Conservation (phyloP, 1,139 yeast species). For the Tardiomyces digboiensis region DNA sequence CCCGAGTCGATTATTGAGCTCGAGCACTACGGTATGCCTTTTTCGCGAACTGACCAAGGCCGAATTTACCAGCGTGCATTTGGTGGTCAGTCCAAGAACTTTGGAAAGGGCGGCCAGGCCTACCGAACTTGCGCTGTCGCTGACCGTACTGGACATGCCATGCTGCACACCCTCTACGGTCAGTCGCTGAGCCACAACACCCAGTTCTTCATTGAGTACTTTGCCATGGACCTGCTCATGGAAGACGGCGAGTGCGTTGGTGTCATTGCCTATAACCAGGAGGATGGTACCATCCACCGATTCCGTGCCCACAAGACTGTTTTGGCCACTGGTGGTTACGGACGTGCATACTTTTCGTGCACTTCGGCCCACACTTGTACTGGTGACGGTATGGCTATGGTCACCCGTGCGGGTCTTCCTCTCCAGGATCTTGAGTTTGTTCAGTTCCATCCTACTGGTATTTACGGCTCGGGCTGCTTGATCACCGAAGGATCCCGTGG, state of each 20-base stretch:
- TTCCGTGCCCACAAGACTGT: slow-evolving; percentile 96
- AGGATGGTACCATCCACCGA: slow-evolving; percentile 97
- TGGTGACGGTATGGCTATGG: slow-evolving; percentile 99
- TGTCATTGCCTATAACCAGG: slow-evolving; percentile 95
- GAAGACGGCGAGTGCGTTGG: slow-evolving; percentile 97
- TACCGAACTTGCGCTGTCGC: slow-evolving; percentile 99
- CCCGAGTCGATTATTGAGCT: slow-evolving; percentile 93
- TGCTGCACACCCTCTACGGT: slow-evolving; percentile 92
- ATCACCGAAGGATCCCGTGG: slow-evolving; percentile 99
- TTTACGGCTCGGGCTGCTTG: slow-evolving; percentile 97
- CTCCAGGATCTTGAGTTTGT: slow-evolving; percentile 96
- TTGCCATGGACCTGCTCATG: slow-evolving; percentile 91
- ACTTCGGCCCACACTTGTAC: slow-evolving; percentile 99
- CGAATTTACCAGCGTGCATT: slow-evolving; percentile 98
- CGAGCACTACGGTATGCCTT: slow-evolving; percentile 98
- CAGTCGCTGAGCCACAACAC: slow-evolving; percentile 96
- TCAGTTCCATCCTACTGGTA: slow-evolving; percentile 99
- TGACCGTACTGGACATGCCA: slow-evolving; percentile 97
- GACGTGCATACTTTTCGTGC: slow-evolving; percentile 97
- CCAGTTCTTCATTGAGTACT: slow-evolving; percentile 95
- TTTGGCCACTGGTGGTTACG: slow-evolving; percentile 98
- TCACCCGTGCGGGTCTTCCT: slow-evolving; percentile 96
- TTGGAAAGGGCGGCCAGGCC: slow-evolving; percentile 98
- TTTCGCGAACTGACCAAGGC: slow-evolving; percentile 95
- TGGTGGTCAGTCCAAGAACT: slow-evolving; percentile 95